These are phyloP conservation scores for Colletotrichum lini DNA, from an alignment of 2,329 filamentous ascomycete genomes.

Conservation along the genomic window DNA sequence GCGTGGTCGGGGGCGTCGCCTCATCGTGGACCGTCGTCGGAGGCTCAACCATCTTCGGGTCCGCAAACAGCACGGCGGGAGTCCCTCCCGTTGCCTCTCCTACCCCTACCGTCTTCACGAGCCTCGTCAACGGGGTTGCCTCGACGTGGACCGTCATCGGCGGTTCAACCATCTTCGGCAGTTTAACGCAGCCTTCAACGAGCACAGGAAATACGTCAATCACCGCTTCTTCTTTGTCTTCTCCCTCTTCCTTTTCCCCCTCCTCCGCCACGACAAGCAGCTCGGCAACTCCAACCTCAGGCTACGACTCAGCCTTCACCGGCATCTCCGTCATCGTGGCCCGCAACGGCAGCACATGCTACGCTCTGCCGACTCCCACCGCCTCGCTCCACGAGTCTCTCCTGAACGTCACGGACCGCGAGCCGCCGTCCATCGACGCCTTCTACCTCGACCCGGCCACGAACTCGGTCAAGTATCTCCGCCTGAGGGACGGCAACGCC, in stretches of 20 bases:
- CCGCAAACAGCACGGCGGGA: neutral
- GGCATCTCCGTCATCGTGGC: constrained; percentile 25
- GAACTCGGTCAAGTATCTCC: constrained; percentile 52
- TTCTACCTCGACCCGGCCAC: constrained; percentile 52
- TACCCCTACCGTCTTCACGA: constrained; percentile 4
- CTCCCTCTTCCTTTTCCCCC: neutral
- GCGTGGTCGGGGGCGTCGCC: neutral
- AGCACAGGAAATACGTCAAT: neutral
- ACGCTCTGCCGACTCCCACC: constrained; percentile 12
- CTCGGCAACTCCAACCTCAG: neutral
- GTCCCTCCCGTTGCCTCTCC: neutral
- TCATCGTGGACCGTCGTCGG: constrained; percentile 16
- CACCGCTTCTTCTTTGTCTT: neutral
- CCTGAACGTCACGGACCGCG: constrained; percentile 49
- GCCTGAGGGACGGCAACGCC: constrained; percentile 49
- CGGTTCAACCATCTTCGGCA: constrained; percentile 5
- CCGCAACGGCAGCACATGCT: constrained; percentile 32
- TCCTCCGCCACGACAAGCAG: neutral
- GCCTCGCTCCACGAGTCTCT: constrained; percentile 46
- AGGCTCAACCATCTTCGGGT: constrained; percentile 3
- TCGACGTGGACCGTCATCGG: constrained; percentile 16
- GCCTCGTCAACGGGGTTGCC: neutral
- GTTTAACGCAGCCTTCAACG: neutral
- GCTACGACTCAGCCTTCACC: constrained; percentile 31
- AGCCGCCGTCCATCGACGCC: constrained; percentile 55